phyloP scores from a whole-genome alignment of 305 asterid genomes.

The Fraxinus greggii region DNA sequence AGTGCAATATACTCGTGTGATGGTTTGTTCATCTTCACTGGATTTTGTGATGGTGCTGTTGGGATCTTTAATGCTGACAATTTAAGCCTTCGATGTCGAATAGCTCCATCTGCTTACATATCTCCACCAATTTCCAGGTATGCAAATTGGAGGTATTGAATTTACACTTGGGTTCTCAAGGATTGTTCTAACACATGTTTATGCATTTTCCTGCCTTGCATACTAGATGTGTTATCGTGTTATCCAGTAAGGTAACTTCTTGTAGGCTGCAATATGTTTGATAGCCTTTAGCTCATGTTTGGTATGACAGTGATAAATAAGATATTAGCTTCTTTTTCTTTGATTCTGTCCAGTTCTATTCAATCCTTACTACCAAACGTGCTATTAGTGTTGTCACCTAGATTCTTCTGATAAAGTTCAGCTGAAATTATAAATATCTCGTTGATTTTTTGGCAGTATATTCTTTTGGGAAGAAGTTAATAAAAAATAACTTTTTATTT shows the following conservation, averaged over 20 bases:
- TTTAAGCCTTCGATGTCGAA: slow-evolving; percentile 68
- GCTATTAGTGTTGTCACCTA: background rate
- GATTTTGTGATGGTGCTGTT: slow-evolving; percentile 85
- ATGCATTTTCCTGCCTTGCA: background rate
- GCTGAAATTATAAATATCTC: background rate
- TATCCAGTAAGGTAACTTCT: background rate
- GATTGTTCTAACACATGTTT: background rate
- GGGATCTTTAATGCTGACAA: slow-evolving; percentile 76
- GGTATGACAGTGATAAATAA: background rate
- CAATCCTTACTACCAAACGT: background rate
- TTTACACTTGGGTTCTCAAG: background rate
- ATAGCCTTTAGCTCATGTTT: background rate
- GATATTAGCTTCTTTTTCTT: background rate
- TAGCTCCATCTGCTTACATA: slow-evolving; percentile 75
- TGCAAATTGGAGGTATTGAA: background rate
- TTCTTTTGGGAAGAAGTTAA: background rate
- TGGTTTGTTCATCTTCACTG: slow-evolving; percentile 61
- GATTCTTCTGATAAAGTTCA: background rate
- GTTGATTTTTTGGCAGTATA: background rate
- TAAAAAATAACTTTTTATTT: no score
- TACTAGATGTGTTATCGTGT: background rate
- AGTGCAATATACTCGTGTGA: slow-evolving; percentile 86
- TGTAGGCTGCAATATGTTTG: background rate
- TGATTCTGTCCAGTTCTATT: background rate
- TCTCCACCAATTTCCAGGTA: slow-evolving; percentile 69